Percentiles rank a stretch among this genome's conserved stretches.
phyloP scores from a whole-genome alignment of 148 eudicot species.

The Camellia lanceoleosa region DNA sequence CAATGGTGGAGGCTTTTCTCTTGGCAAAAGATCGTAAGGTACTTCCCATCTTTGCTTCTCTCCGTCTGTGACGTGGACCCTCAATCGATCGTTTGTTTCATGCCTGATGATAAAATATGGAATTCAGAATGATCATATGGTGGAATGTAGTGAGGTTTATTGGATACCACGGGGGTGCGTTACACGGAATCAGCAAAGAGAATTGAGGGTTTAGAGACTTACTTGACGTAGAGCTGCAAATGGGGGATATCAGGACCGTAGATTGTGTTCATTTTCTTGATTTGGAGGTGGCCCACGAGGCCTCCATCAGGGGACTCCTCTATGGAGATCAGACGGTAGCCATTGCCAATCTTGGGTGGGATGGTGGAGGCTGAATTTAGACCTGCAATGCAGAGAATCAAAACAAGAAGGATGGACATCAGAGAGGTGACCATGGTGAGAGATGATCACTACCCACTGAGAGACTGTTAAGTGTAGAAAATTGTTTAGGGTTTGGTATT shows the following conservation, averaged over 20 bases:
- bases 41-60: conserved; percentile 89
- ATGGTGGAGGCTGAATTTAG: conserved; percentile 18
- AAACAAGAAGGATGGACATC: background rate
- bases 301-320: conserved; percentile 73
- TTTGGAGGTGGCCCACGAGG: conserved; percentile 65
- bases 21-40: conserved; percentile 74
- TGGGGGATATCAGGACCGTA: conserved; percentile 82
- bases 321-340: conserved; percentile 77
- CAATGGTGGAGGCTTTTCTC: conserved; percentile 56
- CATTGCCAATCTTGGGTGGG: conserved; percentile 70
- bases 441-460: background rate
- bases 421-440: conserved; percentile 8
- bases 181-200: background rate
- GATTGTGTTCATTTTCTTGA: conserved; percentile 57
- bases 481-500: background rate
- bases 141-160: background rate
- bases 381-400: conserved; percentile 7
- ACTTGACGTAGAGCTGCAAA: conserved; percentile 87
- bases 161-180: background rate
- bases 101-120: conserved; percentile 48
- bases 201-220: conserved; percentile 14
- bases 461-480: background rate
- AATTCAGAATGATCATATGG: background rate
- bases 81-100: conserved; percentile 66
- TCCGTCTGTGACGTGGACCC: conserved; percentile 85